Conservation (phyloP, 2,329 filamentous ascomycete genomes). For the Cladosporium colombiae region DNA sequence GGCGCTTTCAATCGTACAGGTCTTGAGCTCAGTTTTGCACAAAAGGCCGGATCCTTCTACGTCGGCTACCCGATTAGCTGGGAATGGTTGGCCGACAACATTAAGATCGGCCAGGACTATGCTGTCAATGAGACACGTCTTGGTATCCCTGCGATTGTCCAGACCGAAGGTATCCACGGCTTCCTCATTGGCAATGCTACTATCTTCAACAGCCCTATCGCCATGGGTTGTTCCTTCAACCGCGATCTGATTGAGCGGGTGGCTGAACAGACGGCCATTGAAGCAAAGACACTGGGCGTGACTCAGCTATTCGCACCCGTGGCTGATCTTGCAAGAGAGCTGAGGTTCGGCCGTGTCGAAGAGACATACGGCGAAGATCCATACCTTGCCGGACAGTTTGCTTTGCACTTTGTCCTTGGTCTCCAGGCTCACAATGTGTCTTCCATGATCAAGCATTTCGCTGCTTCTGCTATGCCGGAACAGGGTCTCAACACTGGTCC, state of each 20-base stretch:
- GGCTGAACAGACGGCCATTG: conserved; percentile 63
- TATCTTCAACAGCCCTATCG: conserved; percentile 78
- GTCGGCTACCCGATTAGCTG: conserved; percentile 68
- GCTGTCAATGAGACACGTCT: conserved; percentile 65
- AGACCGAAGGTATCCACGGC: conserved; percentile 74
- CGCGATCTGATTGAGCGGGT: conserved; percentile 52
- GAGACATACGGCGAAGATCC: conserved; percentile 72
- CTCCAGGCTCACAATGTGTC: conserved; percentile 66
- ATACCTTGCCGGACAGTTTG: conserved; percentile 68
- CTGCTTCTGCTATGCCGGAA: conserved; percentile 67
- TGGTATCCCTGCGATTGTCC: conserved; percentile 72
- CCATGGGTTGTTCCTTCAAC: conserved; percentile 71
- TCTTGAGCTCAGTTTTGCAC: conserved; percentile 65
- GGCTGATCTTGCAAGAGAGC: conserved; percentile 69
- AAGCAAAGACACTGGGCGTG: conserved; percentile 66
- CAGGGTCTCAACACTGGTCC: conserved; percentile 70
- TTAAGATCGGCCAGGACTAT: conserved; percentile 69
- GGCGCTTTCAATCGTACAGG: conserved; percentile 69
- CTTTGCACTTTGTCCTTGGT: conserved; percentile 60
- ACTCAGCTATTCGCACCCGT: conserved; percentile 74
- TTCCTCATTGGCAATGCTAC: conserved; percentile 72
- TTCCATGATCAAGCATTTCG: conserved; percentile 75
- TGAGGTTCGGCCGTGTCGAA: conserved; percentile 72
- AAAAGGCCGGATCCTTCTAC: conserved; percentile 69
- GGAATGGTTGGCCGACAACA: conserved; percentile 62